phyloP scores from a whole-genome alignment of 129 eudicot genomes.

The Lactuca sativa region DNA sequence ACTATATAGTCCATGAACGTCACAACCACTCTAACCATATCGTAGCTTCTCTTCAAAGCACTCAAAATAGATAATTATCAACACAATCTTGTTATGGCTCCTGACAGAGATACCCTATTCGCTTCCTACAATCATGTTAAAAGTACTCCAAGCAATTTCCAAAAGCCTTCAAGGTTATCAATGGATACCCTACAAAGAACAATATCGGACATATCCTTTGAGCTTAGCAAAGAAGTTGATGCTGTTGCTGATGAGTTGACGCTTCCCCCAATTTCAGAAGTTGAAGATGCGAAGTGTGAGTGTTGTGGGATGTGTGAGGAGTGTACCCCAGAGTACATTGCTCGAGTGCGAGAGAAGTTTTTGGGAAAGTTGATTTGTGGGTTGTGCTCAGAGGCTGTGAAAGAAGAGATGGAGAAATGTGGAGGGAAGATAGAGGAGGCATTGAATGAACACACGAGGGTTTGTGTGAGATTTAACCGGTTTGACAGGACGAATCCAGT shows the following conservation, averaged over 20 bases:
- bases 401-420: conserved; percentile 77
- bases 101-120: conserved; percentile 38
- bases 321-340: conserved; percentile 76
- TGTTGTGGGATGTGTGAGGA: conserved; percentile 95
- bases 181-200: conserved; percentile 71
- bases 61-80: not conserved
- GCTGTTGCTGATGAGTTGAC: conserved; percentile 14
- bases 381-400: conserved; percentile 84
- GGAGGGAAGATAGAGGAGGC: conserved; percentile 79
- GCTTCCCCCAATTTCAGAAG: conserved; percentile 70
- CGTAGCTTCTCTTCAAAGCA: conserved; percentile 1
- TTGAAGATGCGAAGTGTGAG: conserved; percentile 90
- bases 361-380: conserved; percentile 83
- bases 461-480: conserved; percentile 70
- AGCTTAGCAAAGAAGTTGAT: conserved; percentile 54
- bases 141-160: conserved; percentile 20
- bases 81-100: conserved; percentile 44
- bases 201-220: conserved; percentile 71
- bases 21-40: conserved; percentile 21
- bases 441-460: conserved; percentile 59
- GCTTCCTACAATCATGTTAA: conserved; percentile 27
- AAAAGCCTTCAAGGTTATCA: conserved; percentile 56
- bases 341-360: conserved; percentile 47
- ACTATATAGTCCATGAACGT: conserved; percentile 32
- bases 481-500: conserved; percentile 79